Conservation (phyloP, 2,329 filamentous ascomycete genomes). For the Ophiostoma australiae region DNA sequence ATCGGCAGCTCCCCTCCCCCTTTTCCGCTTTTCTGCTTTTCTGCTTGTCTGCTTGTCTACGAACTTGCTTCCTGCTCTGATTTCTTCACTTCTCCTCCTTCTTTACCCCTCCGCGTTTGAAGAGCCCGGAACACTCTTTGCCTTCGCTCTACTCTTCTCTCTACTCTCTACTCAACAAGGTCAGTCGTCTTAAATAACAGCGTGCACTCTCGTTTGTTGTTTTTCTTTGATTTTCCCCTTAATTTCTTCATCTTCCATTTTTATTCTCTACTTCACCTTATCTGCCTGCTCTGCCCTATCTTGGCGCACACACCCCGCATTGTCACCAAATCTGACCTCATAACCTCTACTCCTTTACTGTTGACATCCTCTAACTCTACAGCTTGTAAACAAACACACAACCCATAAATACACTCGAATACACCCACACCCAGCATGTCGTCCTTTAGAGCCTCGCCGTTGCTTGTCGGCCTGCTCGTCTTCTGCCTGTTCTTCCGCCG, state of each 20-base stretch:
- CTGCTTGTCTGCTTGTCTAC: neutral
- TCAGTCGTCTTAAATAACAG: neutral
- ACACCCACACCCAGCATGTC: constrained; percentile 40
- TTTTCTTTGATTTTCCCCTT: neutral
- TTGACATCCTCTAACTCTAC: neutral
- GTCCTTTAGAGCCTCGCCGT: constrained; percentile 44
- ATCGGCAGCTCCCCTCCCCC: neutral
- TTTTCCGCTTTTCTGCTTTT: neutral
- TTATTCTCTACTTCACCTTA: neutral
- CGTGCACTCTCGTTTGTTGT: neutral
- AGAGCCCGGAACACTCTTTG: neutral
- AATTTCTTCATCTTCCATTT: constrained; percentile 3
- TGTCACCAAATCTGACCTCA: neutral
- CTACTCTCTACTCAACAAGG: neutral
- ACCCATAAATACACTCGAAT: neutral
- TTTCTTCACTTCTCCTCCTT: neutral
- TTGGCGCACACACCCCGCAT: neutral
- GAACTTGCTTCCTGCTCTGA: neutral
- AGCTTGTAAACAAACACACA: neutral
- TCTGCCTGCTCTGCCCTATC: neutral
- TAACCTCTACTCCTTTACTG: neutral
- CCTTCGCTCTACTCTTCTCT: neutral
- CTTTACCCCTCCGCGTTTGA: constrained; percentile 13
- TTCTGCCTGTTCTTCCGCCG: constrained; percentile 64
- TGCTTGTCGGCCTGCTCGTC: constrained; percentile 53